phyloP scores from a whole-genome alignment of 176 grass and related monocot species.

The Dactylis glomerata region DNA sequence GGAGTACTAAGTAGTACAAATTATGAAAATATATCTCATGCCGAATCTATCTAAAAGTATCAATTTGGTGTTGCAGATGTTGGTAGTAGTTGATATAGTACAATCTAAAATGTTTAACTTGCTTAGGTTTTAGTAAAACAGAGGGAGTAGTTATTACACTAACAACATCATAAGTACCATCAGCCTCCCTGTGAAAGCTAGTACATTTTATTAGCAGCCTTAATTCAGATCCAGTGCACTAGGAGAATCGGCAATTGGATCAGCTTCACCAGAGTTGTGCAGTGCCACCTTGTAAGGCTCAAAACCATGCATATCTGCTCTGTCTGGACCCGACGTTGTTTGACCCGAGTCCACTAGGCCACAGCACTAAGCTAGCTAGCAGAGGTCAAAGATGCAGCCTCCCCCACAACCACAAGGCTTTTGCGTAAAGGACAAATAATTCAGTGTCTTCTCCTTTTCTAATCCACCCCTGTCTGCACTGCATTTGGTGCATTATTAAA shows the following conservation, averaged over 20 bases:
- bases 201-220: too few species aligned
- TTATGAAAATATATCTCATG: too few species aligned
- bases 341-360: constrained; percentile 32
- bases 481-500: constrained; percentile 15
- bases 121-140: too few species aligned
- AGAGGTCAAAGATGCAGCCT: constrained; percentile 50
- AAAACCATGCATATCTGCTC: background rate
- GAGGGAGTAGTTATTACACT: background rate
- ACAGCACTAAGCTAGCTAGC: background rate
- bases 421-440: constrained; percentile 41
- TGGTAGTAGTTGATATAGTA: too few species aligned
- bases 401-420: background rate
- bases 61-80: too few species aligned
- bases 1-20: too few species aligned
- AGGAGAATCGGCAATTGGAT: background rate
- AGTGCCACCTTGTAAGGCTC: background rate
- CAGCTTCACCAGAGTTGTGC: background rate
- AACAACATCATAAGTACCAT: background rate
- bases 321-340: constrained; percentile 17
- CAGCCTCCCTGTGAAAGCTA: background rate
- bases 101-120: too few species aligned
- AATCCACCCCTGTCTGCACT: constrained; percentile 24
- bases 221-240: background rate
- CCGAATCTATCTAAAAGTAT: too few species aligned
- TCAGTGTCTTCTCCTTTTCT: constrained; percentile 18